Conservation (phyloP, 1,284 basidiomycete species). For the Trametes hirsuta region DNA sequence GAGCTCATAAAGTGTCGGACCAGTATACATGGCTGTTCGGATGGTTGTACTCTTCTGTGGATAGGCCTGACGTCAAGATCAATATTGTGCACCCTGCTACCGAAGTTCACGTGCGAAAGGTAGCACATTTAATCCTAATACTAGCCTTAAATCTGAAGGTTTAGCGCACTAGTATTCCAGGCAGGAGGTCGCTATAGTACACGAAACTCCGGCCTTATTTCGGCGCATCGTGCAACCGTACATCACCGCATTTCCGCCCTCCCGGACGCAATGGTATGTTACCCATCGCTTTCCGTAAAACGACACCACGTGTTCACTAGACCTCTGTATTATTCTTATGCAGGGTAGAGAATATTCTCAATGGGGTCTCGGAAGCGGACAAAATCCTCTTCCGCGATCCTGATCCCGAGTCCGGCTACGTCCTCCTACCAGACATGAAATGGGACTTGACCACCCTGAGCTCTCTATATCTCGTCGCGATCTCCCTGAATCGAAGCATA, state of each 20-base stretch:
- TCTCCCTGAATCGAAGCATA: slow-evolving; percentile 61
- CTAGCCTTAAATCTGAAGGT: neutral
- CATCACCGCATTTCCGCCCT: slow-evolving; percentile 72
- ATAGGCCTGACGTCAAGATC: slow-evolving; percentile 57
- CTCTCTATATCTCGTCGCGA: slow-evolving; percentile 77
- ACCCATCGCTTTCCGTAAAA: neutral
- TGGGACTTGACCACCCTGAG: slow-evolving; percentile 84
- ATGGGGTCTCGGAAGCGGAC: slow-evolving; percentile 79
- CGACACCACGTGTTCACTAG: neutral
- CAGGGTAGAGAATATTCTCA: slow-evolving; percentile 90
- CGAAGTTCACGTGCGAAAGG: slow-evolving; percentile 81
- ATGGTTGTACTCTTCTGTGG: slow-evolving; percentile 40
- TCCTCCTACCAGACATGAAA: slow-evolving; percentile 92
- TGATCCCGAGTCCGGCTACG: slow-evolving; percentile 60
- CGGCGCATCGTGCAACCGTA: slow-evolving; percentile 74
- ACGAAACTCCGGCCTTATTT: slow-evolving; percentile 83
- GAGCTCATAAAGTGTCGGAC: neutral
- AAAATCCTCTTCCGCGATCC: slow-evolving; percentile 73
- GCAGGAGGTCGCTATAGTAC: slow-evolving; percentile 75
- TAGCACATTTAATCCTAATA: slow-evolving; percentile 18
- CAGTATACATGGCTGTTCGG: slow-evolving; percentile 50
- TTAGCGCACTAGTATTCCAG: slow-evolving; percentile 66
- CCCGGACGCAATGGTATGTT: slow-evolving; percentile 80
- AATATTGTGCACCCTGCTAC: slow-evolving; percentile 84
- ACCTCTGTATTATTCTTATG: neutral